Conservation (phyloP, 2,329 filamentous ascomycete genomes). For the Huntiella decipiens region DNA sequence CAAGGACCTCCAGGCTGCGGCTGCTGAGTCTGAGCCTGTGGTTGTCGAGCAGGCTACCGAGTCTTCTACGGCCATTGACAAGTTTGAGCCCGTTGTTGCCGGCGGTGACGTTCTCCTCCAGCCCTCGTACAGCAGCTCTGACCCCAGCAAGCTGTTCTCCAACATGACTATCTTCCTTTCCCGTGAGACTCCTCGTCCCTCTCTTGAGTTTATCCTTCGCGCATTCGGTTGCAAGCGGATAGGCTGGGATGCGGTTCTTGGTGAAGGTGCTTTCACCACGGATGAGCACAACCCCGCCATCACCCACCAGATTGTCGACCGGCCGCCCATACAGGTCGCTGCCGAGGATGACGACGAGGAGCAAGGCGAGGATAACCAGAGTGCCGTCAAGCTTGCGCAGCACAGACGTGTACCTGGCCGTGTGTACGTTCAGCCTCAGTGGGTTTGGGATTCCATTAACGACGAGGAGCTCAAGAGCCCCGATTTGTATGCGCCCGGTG, state of each 20-base stretch:
- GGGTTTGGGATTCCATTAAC: conserved; percentile 96
- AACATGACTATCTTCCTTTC: conserved; percentile 85
- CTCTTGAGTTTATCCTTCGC: conserved; percentile 81
- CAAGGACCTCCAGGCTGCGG: conserved; percentile 42
- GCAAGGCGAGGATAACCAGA: conserved; percentile 41
- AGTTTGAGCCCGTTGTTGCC: conserved; percentile 68
- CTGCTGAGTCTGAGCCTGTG: conserved; percentile 23
- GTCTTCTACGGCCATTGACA: conserved; percentile 55
- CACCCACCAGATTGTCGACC: conserved; percentile 90
- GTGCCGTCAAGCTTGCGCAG: conserved; percentile 33
- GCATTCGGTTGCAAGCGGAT: conserved; percentile 91
- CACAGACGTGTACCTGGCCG: conserved; percentile 74
- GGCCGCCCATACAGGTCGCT: conserved; percentile 51
- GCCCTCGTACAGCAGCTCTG: conserved; percentile 45
- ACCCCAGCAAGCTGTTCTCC: conserved; percentile 61
- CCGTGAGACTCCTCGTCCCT: conserved; percentile 75
- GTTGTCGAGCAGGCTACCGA: conserved; percentile 24
- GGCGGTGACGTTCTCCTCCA: conserved; percentile 76
- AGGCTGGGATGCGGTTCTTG: conserved; percentile 81
- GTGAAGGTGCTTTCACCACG: conserved; percentile 80
- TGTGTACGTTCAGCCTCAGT: conserved; percentile 89
- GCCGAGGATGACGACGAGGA: conserved; percentile 25
- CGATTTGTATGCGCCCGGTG: conserved; percentile 76
- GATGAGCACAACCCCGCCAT: conserved; percentile 76
- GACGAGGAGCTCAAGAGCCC: conserved; percentile 73